These are phyloP conservation scores for Massospora cicadina DNA, from an alignment of 371 early-diverging fungal genomes.

Conservation along the genomic window DNA sequence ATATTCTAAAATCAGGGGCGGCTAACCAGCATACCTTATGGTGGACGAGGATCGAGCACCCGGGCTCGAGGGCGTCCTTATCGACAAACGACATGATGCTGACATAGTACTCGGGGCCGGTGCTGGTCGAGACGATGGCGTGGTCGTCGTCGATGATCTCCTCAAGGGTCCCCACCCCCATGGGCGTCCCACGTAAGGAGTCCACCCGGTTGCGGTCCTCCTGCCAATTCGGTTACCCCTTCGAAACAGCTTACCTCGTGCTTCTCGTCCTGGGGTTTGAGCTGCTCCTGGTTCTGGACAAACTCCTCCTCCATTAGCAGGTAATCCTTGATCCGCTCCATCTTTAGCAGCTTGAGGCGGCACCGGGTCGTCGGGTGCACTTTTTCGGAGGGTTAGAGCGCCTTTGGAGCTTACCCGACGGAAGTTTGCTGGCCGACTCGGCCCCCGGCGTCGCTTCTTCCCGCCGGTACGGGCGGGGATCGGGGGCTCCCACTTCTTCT, in stretches of 20 bases:
- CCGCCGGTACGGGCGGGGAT: slow-evolving; percentile 94
- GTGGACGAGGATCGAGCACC: slow-evolving; percentile 95
- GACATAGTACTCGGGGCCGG: slow-evolving; percentile 98
- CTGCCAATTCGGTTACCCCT: slow-evolving; percentile 15
- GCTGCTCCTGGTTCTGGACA: slow-evolving; percentile 89
- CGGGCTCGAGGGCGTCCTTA: slow-evolving; percentile 97
- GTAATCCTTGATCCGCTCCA: slow-evolving; percentile 95
- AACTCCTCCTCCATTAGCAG: slow-evolving; percentile 95
- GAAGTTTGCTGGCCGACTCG: slow-evolving; percentile 80
- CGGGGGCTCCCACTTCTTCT: slow-evolving; percentile 98
- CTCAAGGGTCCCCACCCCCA: slow-evolving; percentile 96
- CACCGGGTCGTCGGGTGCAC: slow-evolving; percentile 95
- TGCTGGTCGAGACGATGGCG: slow-evolving; percentile 93
- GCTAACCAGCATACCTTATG: slow-evolving; percentile 46
- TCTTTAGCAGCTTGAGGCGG: slow-evolving; percentile 87
- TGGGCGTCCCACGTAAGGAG: slow-evolving; percentile 97
- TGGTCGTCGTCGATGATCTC: slow-evolving; percentile 99
- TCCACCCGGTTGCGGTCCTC: slow-evolving; percentile 93
- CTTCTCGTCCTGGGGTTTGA: slow-evolving; percentile 92
- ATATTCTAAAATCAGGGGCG: slow-evolving; percentile 28
- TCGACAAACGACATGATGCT: slow-evolving; percentile 98
- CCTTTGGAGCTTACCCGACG: slow-evolving; percentile 42
- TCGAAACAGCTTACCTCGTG: slow-evolving; percentile 13
- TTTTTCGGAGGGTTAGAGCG: slow-evolving; percentile 15
- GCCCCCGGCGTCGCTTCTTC: slow-evolving; percentile 95